Evolutionary conservation across 2,329 filamentous ascomycete genomes (phyloP).

Genomic region (Colletotrichum cordylinicola): DNA sequence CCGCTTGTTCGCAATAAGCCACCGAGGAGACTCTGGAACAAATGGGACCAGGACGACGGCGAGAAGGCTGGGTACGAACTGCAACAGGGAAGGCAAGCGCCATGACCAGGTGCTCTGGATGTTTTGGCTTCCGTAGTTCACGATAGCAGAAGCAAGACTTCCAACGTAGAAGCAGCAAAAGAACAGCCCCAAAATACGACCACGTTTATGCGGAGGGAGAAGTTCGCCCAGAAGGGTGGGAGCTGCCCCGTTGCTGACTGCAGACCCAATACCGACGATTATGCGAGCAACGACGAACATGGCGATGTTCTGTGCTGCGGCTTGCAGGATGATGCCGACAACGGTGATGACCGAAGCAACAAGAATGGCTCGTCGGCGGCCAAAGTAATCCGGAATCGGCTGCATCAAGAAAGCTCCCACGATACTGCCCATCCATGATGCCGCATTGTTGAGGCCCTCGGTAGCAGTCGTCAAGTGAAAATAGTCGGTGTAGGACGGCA

Average conservation of each 20-base stretch:
- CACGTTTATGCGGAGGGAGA: conserved; percentile 37
- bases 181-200: conserved; percentile 20
- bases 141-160: conserved; percentile 31
- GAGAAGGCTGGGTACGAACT: conserved; percentile 34
- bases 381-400: conserved; percentile 44
- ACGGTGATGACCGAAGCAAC: conserved; percentile 43
- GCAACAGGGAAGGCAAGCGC: conserved; percentile 39
- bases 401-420: conserved; percentile 50
- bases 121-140: conserved; percentile 36
- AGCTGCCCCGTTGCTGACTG: conserved; percentile 46
- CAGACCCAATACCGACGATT: conserved; percentile 51
- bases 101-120: conserved; percentile 40
- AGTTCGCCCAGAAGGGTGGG: conserved; percentile 56
- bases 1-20: conserved; percentile 37
- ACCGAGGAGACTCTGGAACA: conserved; percentile 34
- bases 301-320: conserved; percentile 53
- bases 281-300: conserved; percentile 56
- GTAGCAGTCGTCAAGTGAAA: conserved; percentile 59
- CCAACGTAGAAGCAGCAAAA: conserved; percentile 34
- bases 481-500: conserved; percentile 61
- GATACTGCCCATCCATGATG: conserved; percentile 58
- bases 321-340: conserved; percentile 50
- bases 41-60: conserved; percentile 23
- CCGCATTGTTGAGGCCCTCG: conserved; percentile 59
- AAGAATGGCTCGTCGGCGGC: conserved; percentile 49